Percentiles rank a stretch among this genome's conserved stretches.
phyloP scores from a whole-genome alignment of 768 basidiomycete genomes.

The Trametes gibbosa region DNA sequence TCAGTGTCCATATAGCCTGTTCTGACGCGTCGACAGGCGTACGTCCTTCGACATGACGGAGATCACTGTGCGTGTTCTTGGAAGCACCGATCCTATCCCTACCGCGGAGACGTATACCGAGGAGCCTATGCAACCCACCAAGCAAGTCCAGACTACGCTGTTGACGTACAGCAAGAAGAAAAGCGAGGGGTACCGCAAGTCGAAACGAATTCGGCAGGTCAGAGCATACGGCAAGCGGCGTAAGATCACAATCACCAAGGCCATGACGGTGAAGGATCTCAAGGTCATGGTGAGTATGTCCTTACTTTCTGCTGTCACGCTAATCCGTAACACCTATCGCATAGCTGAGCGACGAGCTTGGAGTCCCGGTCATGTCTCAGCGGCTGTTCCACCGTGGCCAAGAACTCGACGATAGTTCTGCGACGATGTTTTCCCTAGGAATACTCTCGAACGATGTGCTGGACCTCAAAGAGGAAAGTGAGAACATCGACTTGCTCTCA shows the following conservation, averaged over 20 bases:
- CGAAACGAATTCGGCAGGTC: slow-evolving; percentile 63
- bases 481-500: slow-evolving; percentile 53
- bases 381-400: slow-evolving; percentile 58
- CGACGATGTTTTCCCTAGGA: slow-evolving; percentile 50
- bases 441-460: slow-evolving; percentile 60
- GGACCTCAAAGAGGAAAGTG: slow-evolving; percentile 62
- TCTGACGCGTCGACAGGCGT: slow-evolving; percentile 37
- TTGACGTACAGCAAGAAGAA: slow-evolving; percentile 39
- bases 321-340: too few species aligned
- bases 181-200: slow-evolving; percentile 46
- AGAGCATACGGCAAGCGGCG: slow-evolving; percentile 50
- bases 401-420: slow-evolving; percentile 63
- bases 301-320: slow-evolving; percentile 1
- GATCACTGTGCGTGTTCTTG: slow-evolving; percentile 53
- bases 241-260: slow-evolving; percentile 56
- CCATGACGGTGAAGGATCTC: slow-evolving; percentile 73
- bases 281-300: slow-evolving; percentile 71
- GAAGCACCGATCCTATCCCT: slow-evolving; percentile 31
- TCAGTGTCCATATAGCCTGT: neutral
- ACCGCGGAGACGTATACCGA: slow-evolving; percentile 29
- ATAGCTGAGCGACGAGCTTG: slow-evolving; percentile 62
- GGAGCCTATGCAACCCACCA: slow-evolving; percentile 19
- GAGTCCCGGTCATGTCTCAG: slow-evolving; percentile 76
- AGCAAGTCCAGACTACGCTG: slow-evolving; percentile 22
- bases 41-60: slow-evolving; percentile 59